phyloP scores from a whole-genome alignment of 1,284 basidiomycete genomes.

The Exsudoporus floridanus region DNA sequence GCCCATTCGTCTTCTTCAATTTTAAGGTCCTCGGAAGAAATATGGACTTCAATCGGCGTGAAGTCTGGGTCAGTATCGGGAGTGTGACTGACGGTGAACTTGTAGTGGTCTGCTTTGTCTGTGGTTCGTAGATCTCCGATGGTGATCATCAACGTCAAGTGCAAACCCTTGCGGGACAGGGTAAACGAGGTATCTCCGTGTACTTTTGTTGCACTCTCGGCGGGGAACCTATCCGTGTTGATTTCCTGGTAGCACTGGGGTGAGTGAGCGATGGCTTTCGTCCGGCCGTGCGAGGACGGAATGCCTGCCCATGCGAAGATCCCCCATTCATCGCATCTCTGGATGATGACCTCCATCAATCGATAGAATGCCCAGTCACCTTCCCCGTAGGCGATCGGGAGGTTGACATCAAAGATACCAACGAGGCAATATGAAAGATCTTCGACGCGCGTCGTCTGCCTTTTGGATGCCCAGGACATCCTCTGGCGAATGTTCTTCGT shows the following conservation, averaged over 20 bases:
- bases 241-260: background rate
- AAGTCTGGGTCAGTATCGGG: background rate
- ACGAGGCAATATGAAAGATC: conserved; percentile 23
- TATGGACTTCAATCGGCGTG: background rate
- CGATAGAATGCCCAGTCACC: conserved; percentile 25
- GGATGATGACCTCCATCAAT: conserved; percentile 25
- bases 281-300: conserved; percentile 4
- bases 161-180: background rate
- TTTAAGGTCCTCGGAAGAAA: background rate
- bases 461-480: conserved; percentile 23
- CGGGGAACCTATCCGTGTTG: background rate
- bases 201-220: background rate
- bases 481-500: conserved; percentile 20
- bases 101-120: background rate
- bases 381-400: conserved; percentile 22
- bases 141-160: background rate
- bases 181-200: background rate
- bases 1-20: conserved; percentile 9
- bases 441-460: conserved; percentile 19
- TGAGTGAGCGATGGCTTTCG: background rate
- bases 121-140: background rate
- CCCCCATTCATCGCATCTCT: conserved; percentile 21
- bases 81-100: background rate
- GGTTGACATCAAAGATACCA: conserved; percentile 23
- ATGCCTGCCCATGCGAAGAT: conserved; percentile 25